Percentiles rank a stretch among this genome's conserved stretches.
phyloP scores from a whole-genome alignment of 179 eudicot genomes.

The Dionaea muscipula region DNA sequence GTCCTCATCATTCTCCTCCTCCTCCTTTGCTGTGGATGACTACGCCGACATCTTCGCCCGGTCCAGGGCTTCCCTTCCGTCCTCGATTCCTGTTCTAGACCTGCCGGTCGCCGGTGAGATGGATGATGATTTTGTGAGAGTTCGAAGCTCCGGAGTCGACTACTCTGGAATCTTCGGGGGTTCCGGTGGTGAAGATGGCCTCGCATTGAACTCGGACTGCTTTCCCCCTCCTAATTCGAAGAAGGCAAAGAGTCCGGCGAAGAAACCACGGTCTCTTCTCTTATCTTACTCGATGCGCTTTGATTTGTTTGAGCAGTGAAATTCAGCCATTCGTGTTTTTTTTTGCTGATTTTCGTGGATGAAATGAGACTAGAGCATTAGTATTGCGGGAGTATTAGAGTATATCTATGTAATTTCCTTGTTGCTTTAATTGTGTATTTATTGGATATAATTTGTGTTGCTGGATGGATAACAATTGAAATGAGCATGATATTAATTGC shows the following conservation, averaged over 20 bases:
- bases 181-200: conserved; percentile 15
- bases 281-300: too few relatives aligned
- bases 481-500: too few relatives aligned
- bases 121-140: conserved; percentile 14
- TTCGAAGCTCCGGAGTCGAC: conserved; percentile 31
- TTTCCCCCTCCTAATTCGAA: conserved; percentile 25
- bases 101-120: conserved; percentile 29
- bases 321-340: conserved; percentile 4
- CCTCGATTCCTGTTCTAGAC: too few relatives aligned
- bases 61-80: too few relatives aligned
- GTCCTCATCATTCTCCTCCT: too few relatives aligned
- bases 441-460: too few relatives aligned
- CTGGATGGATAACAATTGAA: too few relatives aligned
- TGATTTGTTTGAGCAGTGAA: too few relatives aligned
- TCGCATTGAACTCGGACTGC: too few relatives aligned
- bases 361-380: background rate
- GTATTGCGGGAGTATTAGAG: background rate
- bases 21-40: too few relatives aligned
- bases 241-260: conserved; percentile 16
- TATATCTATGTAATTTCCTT: background rate
- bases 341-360: background rate
- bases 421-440: background rate
- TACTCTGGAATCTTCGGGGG: conserved; percentile 62
- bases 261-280: conserved; percentile 25
- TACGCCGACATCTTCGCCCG: too few relatives aligned